These are phyloP conservation scores for Erysiphe pulchra DNA, from an alignment of 2,329 filamentous ascomycete genomes.

Conservation along the genomic window DNA sequence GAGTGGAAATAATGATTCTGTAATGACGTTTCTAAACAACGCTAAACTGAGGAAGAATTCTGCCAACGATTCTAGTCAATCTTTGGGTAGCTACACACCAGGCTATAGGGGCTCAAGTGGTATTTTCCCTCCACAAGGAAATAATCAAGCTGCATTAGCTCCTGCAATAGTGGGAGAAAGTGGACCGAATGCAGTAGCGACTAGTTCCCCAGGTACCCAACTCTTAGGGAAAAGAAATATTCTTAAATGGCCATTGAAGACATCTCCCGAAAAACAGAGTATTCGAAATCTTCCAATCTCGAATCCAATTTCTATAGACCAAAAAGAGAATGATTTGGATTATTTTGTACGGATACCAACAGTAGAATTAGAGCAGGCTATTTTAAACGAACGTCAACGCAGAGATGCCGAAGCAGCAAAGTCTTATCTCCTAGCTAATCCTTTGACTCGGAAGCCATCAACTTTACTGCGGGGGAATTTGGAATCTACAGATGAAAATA, in stretches of 20 bases:
- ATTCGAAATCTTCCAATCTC: constrained; percentile 12
- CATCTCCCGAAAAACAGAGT: constrained; percentile 5
- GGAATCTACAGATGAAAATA: no score
- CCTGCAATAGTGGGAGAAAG: constrained; percentile 4
- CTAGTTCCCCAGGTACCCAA: background rate
- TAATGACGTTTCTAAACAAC: background rate
- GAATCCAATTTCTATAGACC: constrained; percentile 6
- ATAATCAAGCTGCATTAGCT: constrained; percentile 3
- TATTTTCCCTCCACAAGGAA: constrained; percentile 7
- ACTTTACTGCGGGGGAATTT: background rate
- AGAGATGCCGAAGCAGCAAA: constrained; percentile 8
- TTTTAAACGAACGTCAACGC: constrained; percentile 11
- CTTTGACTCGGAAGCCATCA: constrained; percentile 5
- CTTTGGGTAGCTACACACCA: constrained; percentile 3
- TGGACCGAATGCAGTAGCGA: background rate
- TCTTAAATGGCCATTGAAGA: constrained; percentile 7
- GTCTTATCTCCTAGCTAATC: constrained; percentile 6
- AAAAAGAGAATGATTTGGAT: constrained; percentile 3
- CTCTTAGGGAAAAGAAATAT: constrained; percentile 8
- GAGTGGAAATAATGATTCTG: background rate
- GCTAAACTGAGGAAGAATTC: background rate
- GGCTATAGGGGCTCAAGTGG: constrained; percentile 10
- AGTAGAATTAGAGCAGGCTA: constrained; percentile 12
- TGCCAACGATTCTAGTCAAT: background rate
- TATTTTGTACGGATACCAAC: constrained; percentile 12